Evolutionary conservation across 2,329 filamentous ascomycete species (phyloP), one percentile per base, ranked within the genome.

Genomic region (Penicillium sp.): DNA sequence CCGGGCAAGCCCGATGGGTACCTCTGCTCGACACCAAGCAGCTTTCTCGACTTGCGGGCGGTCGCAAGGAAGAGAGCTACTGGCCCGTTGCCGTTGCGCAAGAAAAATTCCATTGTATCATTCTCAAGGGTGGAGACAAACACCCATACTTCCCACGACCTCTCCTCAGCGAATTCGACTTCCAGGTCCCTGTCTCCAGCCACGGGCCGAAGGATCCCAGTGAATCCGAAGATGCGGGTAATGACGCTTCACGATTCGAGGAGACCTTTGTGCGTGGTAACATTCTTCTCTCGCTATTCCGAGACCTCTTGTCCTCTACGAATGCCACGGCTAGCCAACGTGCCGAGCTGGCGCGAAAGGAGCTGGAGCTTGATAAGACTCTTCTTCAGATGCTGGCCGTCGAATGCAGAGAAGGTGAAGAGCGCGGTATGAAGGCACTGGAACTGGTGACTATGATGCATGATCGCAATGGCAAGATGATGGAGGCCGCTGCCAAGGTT

Each of bases 31-130:
- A 99, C 76, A 99, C 96, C 0, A 91, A 85, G 59, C 86, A 90
- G 39, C 83, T 99, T 11, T 84, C 91, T 0, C 92, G 95, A 62
- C 84, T 97, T 3, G 90, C 91, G 0, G 88, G 87, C 2, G 95
- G 95, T 28, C 88, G 89, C 59, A 97, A 96, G 76, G 85, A 90
- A 64, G 95, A 99, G 77, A 86, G 83, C 0, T 99, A 99, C 80
- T 99, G 93, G 85, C 95, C 95, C 1, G 91, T 99, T 35, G 95
- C 95, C 0, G 93, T 98, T 1, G 92, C 94, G 2, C 88, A 93
- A 69, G 85, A 90, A 71, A 94, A 90, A 71, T 99, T 99, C 77
- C 94, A 98, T 82, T 99, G 96, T 79, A 97, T 99, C 78, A 98
- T 99, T 69, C 88, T 99, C 72, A 99, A 99, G 79, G 95, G 95